Evolutionary conservation across 2,329 filamentous ascomycete species (phyloP).

Genomic region (Neofusicoccum laricinum): DNA sequence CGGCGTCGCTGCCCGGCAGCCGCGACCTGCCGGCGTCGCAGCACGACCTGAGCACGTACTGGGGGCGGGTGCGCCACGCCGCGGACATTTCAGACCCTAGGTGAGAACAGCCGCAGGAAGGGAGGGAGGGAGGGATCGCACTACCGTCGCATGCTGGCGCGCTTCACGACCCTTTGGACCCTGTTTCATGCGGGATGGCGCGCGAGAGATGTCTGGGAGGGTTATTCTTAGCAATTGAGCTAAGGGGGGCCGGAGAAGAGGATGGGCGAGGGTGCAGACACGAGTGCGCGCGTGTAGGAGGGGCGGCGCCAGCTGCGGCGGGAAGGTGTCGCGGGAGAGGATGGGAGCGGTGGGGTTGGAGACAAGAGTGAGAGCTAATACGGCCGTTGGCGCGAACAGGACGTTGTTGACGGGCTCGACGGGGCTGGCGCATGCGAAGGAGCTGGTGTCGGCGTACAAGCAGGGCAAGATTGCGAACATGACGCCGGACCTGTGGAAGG

Average conservation of each 20-base stretch:
- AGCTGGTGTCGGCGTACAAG: constrained; percentile 80
- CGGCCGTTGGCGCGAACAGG: constrained; percentile 47
- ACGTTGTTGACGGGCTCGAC: constrained; percentile 77
- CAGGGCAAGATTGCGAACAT: constrained; percentile 73
- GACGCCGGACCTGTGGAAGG: constrained; percentile 88
- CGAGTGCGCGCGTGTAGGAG: neutral
- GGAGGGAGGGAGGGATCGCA: no score
- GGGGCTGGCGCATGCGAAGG: constrained; percentile 83
- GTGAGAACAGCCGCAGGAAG: constrained; percentile 62
- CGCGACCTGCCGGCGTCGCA: constrained; percentile 88
- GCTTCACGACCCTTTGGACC: no score
- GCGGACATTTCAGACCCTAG: constrained; percentile 90
- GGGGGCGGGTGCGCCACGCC: constrained; percentile 88
- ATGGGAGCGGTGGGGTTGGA: neutral
- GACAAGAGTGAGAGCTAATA: neutral
- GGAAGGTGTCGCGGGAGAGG: no score
- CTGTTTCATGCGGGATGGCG: no score
- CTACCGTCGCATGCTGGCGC: no score
- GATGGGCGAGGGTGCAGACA: neutral
- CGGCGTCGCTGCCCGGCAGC: constrained; percentile 59
- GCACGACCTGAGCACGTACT: constrained; percentile 90
- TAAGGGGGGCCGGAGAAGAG: neutral
- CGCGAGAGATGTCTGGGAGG: no score
- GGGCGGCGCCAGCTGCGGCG: no score
- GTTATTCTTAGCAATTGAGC: neutral